phyloP scores from a whole-genome alignment of 352 stramenopile genomes.

The Achlya hypogyna region DNA sequence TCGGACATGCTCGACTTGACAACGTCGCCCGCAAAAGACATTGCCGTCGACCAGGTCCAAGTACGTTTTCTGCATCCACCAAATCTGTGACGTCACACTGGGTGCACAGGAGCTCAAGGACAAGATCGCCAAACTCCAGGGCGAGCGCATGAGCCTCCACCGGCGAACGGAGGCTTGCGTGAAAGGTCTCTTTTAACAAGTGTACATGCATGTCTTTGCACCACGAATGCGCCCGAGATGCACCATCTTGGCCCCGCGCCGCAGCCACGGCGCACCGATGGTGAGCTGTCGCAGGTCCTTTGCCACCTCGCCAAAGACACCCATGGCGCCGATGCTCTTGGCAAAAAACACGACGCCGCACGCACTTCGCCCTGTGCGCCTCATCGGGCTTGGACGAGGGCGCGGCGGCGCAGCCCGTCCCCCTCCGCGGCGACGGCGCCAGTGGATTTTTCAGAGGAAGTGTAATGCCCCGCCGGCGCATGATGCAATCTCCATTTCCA shows the following conservation, averaged over 20 bases:
- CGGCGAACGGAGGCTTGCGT: conserved; percentile 15
- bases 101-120: conserved; percentile 9
- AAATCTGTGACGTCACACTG: neutral
- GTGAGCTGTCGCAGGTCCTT: too few relatives aligned
- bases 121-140: conserved; percentile 10
- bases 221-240: too few relatives aligned
- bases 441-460: neutral
- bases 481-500: neutral
- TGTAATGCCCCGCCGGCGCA: neutral
- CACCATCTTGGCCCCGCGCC: too few relatives aligned
- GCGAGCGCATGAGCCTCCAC: conserved; percentile 16
- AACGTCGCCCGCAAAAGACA: conserved; percentile 58
- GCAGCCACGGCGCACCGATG: too few relatives aligned
- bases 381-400: neutral
- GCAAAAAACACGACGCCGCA: neutral
- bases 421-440: neutral
- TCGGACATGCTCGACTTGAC: conserved; percentile 84
- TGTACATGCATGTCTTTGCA: too few relatives aligned
- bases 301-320: too few relatives aligned
- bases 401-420: neutral
- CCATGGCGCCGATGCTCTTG: too few relatives aligned
- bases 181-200: conserved; percentile 21
- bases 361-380: neutral
- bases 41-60: conserved; percentile 13
- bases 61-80: neutral